Evolutionary conservation across 257 asterid genomes (phyloP).

Genomic region (Solanum tacnaense): DNA sequence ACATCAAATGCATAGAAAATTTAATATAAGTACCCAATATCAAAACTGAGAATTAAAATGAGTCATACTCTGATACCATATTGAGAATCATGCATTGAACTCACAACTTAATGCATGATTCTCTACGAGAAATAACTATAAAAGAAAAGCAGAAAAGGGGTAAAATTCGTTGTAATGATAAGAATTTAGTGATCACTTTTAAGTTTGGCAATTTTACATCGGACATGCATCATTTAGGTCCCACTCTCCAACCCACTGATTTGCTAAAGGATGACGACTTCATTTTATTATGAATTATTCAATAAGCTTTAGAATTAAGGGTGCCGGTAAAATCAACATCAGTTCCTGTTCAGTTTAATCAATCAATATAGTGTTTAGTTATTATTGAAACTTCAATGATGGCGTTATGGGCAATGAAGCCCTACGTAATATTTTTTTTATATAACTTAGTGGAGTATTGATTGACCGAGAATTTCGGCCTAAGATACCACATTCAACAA

Average conservation of each 20-base stretch:
- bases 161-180: not conserved
- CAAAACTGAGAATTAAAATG: not conserved
- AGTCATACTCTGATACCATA: not conserved
- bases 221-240: not conserved
- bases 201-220: not conserved
- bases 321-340: not conserved
- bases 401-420: slow-evolving; percentile 4
- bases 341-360: not conserved
- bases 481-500: not conserved
- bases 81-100: not conserved
- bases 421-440: slow-evolving; percentile 1
- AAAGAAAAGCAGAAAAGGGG: not conserved
- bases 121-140: too few relatives aligned
- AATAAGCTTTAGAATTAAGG: not conserved
- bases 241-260: not conserved
- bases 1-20: not conserved
- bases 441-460: slow-evolving; percentile 18
- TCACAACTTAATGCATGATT: not conserved
- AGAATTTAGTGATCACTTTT: not conserved
- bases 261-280: not conserved
- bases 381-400: slow-evolving; percentile 11
- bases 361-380: not conserved
- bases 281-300: not conserved
- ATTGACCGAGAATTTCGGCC: slow-evolving; percentile 29
- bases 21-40: not conserved